Base-by-base conservation (phyloP, 768 basidiomycete species). In the Tylopilus sp. region DNA sequence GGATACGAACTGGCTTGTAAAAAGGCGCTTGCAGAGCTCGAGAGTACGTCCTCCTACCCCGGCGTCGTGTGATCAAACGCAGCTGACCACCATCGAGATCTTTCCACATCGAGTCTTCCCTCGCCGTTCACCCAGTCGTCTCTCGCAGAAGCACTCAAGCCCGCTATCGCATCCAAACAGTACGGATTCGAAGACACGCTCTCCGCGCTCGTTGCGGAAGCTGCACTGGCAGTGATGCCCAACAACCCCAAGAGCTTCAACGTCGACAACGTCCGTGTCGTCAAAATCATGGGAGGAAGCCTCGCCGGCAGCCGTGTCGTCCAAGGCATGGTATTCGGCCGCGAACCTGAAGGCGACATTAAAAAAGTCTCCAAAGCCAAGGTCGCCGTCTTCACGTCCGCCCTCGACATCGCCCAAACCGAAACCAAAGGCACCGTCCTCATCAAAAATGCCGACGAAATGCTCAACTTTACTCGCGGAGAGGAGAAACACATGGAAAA, bases 391-490 rank as follows among this genome's bases (percentile, higher is more conserved):
- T 99, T 88, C 74, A 98, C 95, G 0, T 90, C 84, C 55, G 87
- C 90, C 1, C 77, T 99, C 53, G 97, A 98, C 66, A 81, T 91
- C 50, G 83, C 95, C 3, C 95, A 98, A 71, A 98, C 97, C 6
- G 97, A 99, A 71, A 99, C 97, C 17, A 99, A 99, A 69, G 97
- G 97, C 45, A 99, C 97, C 8, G 97, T 98, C 11, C 79, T 99
- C 42, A 80, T 99, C 61, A 91, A 94, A 69, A 98, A 82, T 66
- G 91, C 94, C 9, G 87, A 95, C 41, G 95, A 99, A 67, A 90
- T 99, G 84, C 79, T 99, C 57, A 94, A 97, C 74, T 99, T 99
- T 64, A 94, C 95, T 0, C 77, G 81, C 3, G 97, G 93, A 17
- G 97, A 99, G 71, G 97, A 99, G 72, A 86, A 95, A 69, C 94